Evolutionary conservation across 2,329 filamentous ascomycete genomes (phyloP).

Genomic region (Colletotrichum sp.): DNA sequence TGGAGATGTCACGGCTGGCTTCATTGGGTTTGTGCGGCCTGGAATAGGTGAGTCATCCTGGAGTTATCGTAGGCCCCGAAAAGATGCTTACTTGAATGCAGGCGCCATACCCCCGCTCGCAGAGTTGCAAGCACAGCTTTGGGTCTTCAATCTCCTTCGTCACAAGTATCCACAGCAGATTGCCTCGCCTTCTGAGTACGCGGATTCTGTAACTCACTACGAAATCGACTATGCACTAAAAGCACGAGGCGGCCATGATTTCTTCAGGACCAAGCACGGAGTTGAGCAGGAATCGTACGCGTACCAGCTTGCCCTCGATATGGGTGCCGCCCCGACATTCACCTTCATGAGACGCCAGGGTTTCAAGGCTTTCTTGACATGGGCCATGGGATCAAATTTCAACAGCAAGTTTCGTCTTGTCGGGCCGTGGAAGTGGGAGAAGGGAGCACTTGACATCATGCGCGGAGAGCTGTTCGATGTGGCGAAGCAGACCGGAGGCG

Average conservation of each 20-base stretch:
- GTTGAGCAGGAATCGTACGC: constrained; percentile 56
- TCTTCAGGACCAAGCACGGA: constrained; percentile 39
- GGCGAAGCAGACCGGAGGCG: constrained; percentile 39
- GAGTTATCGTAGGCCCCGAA: background rate
- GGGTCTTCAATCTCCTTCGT: constrained; percentile 45
- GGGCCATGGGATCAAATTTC: constrained; percentile 55
- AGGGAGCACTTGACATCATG: constrained; percentile 41
- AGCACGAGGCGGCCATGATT: constrained; percentile 34
- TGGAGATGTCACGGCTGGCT: constrained; percentile 43
- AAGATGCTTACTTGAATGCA: constrained; percentile 5
- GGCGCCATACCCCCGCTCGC: constrained; percentile 53
- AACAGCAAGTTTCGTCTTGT: constrained; percentile 53
- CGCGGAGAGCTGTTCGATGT: constrained; percentile 44
- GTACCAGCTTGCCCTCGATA: constrained; percentile 54
- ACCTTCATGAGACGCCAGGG: constrained; percentile 36
- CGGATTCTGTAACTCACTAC: constrained; percentile 33
- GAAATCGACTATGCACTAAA: constrained; percentile 47
- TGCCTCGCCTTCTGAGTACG: constrained; percentile 11
- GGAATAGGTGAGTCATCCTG: constrained; percentile 36
- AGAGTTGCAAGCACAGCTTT: constrained; percentile 54
- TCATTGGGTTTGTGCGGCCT: constrained; percentile 53
- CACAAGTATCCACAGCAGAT: constrained; percentile 27
- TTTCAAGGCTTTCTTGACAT: constrained; percentile 42
- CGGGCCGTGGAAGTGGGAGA: constrained; percentile 47
- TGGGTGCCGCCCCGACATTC: constrained; percentile 46